Evolutionary conservation across 345 rosid species (phyloP).

Genomic region (Trapa bicornis): DNA sequence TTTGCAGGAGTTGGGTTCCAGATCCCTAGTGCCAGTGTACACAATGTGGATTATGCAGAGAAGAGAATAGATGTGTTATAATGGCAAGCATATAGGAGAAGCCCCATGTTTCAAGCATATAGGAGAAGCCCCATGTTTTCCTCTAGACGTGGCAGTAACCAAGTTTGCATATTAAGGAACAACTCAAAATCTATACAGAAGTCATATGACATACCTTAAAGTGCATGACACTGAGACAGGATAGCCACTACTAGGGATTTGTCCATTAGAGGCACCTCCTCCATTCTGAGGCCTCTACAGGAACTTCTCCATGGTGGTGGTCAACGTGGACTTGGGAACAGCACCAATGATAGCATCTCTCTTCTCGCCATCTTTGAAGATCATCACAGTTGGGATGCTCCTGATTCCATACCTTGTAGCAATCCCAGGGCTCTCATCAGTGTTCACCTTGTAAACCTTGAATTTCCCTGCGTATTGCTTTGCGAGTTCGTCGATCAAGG

Average conservation of each 20-base stretch:
- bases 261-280: slow-evolving; percentile 4
- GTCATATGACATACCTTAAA: not conserved
- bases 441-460: slow-evolving; percentile 35
- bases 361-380: slow-evolving; percentile 38
- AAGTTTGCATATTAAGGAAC: slow-evolving; percentile 6
- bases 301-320: slow-evolving; percentile 31
- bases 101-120: not conserved
- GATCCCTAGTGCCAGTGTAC: too few species aligned
- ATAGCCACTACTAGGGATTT: not conserved
- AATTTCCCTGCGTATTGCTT: slow-evolving; percentile 33
- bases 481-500: slow-evolving; percentile 31
- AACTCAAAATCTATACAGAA: slow-evolving; percentile 5
- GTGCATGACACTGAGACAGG: not conserved
- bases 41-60: not conserved
- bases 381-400: slow-evolving; percentile 42
- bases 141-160: not conserved
- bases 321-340: slow-evolving; percentile 31
- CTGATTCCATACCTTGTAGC: slow-evolving; percentile 33
- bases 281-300: slow-evolving; percentile 13
- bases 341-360: slow-evolving; percentile 39
- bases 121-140: not conserved
- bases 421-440: slow-evolving; percentile 31
- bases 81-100: not conserved
- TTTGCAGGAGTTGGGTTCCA: too few species aligned
- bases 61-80: not conserved